Evolutionary conservation across 371 early-diverging fungal species (phyloP), one percentile per base, ranked within the genome.

Genomic region (Apophysomyces trapeziformis): DNA sequence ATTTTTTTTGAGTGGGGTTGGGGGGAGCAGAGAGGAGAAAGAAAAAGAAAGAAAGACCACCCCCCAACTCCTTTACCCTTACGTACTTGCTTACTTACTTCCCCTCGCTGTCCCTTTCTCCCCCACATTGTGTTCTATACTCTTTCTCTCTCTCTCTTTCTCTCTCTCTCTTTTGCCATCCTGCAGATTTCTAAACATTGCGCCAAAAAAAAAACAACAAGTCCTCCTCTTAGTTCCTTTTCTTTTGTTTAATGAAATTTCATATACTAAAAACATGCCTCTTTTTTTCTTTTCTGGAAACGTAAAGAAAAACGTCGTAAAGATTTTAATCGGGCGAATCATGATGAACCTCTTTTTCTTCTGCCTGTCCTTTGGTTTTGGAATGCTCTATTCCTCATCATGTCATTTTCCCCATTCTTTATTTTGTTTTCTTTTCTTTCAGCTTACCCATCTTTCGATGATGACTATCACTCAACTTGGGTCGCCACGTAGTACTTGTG

Each of bases 1-100:
- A 18, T 50, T 50, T 50, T 50, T 50, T 50, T 47, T 13, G 13
- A 13, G 54, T 50, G 54, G 54, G 54, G 54, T 50, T 50, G 54
- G 54, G 54, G 54, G 54, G 54, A 13, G 12, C 8, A n/a, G 46
- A 5, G 46, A 14, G 43, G 43, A 18, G 46, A 18, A 18, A 43
- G 43, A 43, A 18, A 18, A 14, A 18, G 13, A 13, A 18, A 45
- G 46, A 45, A 18, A 18, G 46, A n/a, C 16, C 16, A 45, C 0
- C 54, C 54, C 54, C n/a, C 54, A 18, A 50, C 54, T 21, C 21
- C 21, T 50, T 26, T 26, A 26, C 32, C 32, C 32, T 26, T 26
- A 26, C 32, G 32, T 26, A 26, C 32, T 26, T 26, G 32, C 32
- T 26, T 26, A 26, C 32, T 26, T 26, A 26, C 32, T 21, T 26